Percentiles rank a stretch among this genome's conserved stretches.
phyloP scores from a whole-genome alignment of 2,329 filamentous ascomycete genomes.

The Epichloe coenophiala region DNA sequence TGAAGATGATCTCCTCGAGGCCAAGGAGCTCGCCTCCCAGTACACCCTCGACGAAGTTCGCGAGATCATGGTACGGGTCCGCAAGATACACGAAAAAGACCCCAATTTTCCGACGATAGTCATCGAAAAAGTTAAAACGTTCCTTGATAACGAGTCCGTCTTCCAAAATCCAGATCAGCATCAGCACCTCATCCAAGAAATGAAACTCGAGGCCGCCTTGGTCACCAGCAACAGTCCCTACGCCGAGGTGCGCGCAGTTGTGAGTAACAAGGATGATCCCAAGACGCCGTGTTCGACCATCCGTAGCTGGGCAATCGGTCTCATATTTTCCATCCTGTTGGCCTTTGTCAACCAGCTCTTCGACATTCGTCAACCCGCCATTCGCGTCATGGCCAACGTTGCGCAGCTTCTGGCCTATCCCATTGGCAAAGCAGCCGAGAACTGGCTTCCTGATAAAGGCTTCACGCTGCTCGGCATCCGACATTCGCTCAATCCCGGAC shows the following conservation, averaged over 20 bases:
- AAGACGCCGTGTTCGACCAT: conserved; percentile 38
- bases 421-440: conserved; percentile 36
- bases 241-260: conserved; percentile 41
- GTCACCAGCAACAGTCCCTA: conserved; percentile 44
- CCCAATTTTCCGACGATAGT: conserved; percentile 28
- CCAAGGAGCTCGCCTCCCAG: conserved; percentile 28
- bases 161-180: conserved; percentile 32
- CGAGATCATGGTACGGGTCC: conserved; percentile 27
- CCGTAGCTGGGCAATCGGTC: conserved; percentile 38
- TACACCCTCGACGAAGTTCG: conserved; percentile 29
- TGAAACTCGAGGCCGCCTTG: conserved; percentile 41
- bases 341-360: conserved; percentile 45
- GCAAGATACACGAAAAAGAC: conserved; percentile 27
- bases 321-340: conserved; percentile 34
- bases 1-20: conserved; percentile 31
- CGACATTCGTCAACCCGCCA: conserved; percentile 40
- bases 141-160: conserved; percentile 30
- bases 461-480: conserved; percentile 32
- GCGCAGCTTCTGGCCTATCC: conserved; percentile 44
- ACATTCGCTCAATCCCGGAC: conserved; percentile 40
- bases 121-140: conserved; percentile 26
- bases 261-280: conserved; percentile 41
- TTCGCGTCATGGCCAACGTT: conserved; percentile 40
- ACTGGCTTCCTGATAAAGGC: conserved; percentile 34
- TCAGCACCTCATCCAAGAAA: conserved; percentile 34